phyloP scores from a whole-genome alignment of 768 basidiomycete genomes.

The Lentinula edodes region DNA sequence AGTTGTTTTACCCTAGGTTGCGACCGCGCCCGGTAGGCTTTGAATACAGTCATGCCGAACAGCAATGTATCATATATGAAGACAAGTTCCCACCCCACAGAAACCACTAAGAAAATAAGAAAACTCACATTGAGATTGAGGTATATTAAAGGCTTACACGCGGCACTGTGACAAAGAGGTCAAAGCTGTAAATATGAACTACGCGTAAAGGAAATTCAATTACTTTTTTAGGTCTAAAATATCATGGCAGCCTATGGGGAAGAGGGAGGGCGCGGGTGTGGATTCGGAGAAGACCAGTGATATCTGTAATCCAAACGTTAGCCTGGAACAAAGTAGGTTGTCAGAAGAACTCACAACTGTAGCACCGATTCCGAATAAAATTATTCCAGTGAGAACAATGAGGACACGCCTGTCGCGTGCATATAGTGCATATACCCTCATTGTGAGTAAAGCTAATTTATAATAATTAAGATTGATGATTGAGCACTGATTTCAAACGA shows the following conservation, averaged over 20 bases:
- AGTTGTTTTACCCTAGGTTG: not conserved
- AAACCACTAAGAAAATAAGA: not conserved
- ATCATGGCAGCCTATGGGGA: not conserved
- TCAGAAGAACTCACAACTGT: not conserved
- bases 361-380: not conserved
- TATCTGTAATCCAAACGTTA: not conserved
- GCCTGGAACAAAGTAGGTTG: not conserved
- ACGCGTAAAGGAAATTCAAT: not conserved
- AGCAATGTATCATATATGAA: not conserved
- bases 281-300: not conserved
- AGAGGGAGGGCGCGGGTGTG: not conserved
- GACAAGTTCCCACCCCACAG: not conserved
- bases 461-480: not conserved
- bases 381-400: not conserved
- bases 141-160: not conserved
- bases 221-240: not conserved
- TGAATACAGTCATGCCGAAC: slow-evolving; percentile 1
- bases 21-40: not conserved
- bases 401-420: not conserved
- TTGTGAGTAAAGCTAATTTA: not conserved
- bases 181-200: not conserved
- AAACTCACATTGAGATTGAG: not conserved
- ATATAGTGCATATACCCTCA: not conserved
- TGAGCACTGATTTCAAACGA: too few species aligned
- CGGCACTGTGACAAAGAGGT: not conserved